These are phyloP conservation scores for Plasmodium gonderi DNA, from an alignment of 169 alveolate genomes.

Conservation along the genomic window DNA sequence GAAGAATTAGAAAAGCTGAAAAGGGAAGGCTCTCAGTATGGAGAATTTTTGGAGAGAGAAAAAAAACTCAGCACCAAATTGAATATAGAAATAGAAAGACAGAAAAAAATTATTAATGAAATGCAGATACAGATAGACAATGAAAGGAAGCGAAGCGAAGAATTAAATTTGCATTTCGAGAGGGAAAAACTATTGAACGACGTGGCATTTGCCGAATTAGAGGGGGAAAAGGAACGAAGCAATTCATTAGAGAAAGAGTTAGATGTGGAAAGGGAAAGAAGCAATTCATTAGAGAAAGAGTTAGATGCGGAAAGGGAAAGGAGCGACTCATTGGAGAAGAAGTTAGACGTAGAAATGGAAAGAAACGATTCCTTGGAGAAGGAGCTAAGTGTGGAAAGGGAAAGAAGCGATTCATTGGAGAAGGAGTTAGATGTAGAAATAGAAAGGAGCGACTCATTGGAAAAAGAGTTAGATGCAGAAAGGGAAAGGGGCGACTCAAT, in stretches of 20 bases:
- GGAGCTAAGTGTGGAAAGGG: slow-evolving; percentile 31
- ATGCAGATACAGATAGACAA: not conserved
- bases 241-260: not conserved
- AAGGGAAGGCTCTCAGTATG: not conserved
- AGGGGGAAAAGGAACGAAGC: not conserved
- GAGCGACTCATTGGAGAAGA: not conserved
- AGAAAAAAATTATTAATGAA: not conserved
- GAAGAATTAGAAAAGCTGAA: not conserved
- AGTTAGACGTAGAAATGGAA: slow-evolving; percentile 21
- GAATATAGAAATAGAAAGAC: not conserved
- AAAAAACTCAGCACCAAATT: slow-evolving; percentile 5
- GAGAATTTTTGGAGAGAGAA: slow-evolving; percentile 42
- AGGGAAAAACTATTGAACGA: not conserved
- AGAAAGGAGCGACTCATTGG: not conserved
- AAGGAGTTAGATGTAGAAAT: slow-evolving; percentile 18
- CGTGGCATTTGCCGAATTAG: not conserved
- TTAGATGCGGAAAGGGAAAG: not conserved
- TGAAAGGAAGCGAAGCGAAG: not conserved
- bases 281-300: not conserved
- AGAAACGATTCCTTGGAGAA: not conserved
- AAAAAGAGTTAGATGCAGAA: not conserved
- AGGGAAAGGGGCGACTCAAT: not conserved
- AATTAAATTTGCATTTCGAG: slow-evolving; percentile 1
- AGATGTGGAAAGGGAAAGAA: not conserved
- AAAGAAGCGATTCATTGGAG: not conserved